Evolutionary conservation across 352 stramenopile species (phyloP).

Genomic region (Phytopythium vexans): DNA sequence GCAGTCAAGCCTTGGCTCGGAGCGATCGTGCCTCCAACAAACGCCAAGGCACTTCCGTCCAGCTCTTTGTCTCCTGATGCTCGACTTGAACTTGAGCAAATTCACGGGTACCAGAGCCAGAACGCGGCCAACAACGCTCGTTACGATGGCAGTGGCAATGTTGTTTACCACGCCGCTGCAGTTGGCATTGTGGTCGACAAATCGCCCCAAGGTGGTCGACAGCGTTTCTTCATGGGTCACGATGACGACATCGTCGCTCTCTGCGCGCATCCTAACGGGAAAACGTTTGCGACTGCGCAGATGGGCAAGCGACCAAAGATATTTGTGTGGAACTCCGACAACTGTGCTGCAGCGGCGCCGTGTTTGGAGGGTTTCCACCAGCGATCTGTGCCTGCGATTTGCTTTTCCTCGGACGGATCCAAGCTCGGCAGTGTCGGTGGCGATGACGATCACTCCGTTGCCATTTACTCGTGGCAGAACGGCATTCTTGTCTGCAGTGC

Average conservation of each 20-base stretch:
- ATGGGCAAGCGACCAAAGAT: constrained; percentile 83
- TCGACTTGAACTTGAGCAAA: constrained; percentile 53
- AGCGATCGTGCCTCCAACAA: constrained; percentile 71
- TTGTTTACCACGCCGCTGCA: constrained; percentile 81
- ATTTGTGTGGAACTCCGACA: constrained; percentile 65
- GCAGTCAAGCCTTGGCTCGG: constrained; percentile 87
- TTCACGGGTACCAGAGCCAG: constrained; percentile 79
- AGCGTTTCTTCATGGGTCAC: constrained; percentile 65
- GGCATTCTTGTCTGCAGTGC: constrained; percentile 39
- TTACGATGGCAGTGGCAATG: constrained; percentile 42
- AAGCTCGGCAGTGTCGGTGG: constrained; percentile 71
- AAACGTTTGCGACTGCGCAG: constrained; percentile 84
- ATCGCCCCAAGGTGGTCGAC: constrained; percentile 13
- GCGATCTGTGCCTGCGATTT: constrained; percentile 60
- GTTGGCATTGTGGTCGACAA: constrained; percentile 72
- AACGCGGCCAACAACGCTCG: constrained; percentile 76
- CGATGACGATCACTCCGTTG: constrained; percentile 83
- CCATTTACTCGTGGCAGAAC: constrained; percentile 77
- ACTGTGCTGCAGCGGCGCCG: constrained; percentile 21
- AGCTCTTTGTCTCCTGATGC: constrained; percentile 31
- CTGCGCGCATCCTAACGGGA: constrained; percentile 69
- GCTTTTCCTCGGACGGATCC: constrained; percentile 66
- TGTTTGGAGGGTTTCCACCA: constrained; percentile 80
- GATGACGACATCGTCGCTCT: constrained; percentile 86
- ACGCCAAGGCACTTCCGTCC: constrained; percentile 19